phyloP scores from a whole-genome alignment of 1,284 basidiomycete species.

The Microbotryum intermedium region DNA sequence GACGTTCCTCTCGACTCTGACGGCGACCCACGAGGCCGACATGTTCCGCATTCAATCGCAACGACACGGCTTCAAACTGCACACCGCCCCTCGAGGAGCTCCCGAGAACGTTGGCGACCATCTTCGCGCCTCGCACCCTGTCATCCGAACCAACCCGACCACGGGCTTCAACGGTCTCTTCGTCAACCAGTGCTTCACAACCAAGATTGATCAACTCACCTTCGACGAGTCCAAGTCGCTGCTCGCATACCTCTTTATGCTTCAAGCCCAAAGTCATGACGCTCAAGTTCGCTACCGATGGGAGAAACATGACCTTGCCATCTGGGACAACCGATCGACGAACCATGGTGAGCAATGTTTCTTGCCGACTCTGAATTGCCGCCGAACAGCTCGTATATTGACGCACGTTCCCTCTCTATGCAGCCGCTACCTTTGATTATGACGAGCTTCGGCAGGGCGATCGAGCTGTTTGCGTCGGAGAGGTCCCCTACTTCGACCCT shows the following conservation, averaged over 20 bases:
- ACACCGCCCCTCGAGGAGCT: slow-evolving; percentile 44
- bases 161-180: slow-evolving; percentile 59
- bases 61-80: slow-evolving; percentile 32
- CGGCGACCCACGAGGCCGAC: slow-evolving; percentile 51
- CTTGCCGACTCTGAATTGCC: neutral
- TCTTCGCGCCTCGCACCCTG: slow-evolving; percentile 37
- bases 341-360: slow-evolving; percentile 41
- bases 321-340: slow-evolving; percentile 47
- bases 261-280: slow-evolving; percentile 32
- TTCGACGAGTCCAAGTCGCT: slow-evolving; percentile 52
- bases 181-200: slow-evolving; percentile 58
- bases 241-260: slow-evolving; percentile 46
- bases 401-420: too few species aligned
- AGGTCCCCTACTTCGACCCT: slow-evolving; percentile 54
- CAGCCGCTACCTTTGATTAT: slow-evolving; percentile 46
- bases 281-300: slow-evolving; percentile 52
- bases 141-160: slow-evolving; percentile 47
- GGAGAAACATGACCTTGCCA: slow-evolving; percentile 40
- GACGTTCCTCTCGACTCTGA: slow-evolving; percentile 53
- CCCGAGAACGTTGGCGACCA: slow-evolving; percentile 53
- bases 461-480: slow-evolving; percentile 55
- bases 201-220: slow-evolving; percentile 53
- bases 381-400: slow-evolving; percentile 8
- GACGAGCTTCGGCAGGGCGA: slow-evolving; percentile 48
- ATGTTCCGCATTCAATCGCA: slow-evolving; percentile 45